Evolutionary conservation across 176 grass and related monocot species (phyloP).

Genomic region (Miscanthus lutarioriparius): DNA sequence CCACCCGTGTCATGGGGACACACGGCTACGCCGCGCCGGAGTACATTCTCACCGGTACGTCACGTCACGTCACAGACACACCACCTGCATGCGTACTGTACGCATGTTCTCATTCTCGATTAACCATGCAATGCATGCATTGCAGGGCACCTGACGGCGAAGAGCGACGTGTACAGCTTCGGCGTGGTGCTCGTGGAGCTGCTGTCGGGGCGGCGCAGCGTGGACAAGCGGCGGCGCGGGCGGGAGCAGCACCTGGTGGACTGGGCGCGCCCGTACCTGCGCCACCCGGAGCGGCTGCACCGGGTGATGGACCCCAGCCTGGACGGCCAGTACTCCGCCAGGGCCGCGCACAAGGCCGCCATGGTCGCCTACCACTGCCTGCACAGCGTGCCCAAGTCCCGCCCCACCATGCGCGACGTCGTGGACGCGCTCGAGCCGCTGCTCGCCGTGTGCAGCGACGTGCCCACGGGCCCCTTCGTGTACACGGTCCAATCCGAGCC

Average conservation of each 20-base stretch:
- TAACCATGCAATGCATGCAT: not conserved
- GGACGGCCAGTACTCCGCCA: slow-evolving; percentile 50
- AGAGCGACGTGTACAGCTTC: slow-evolving; percentile 93
- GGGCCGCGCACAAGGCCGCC: slow-evolving; percentile 46
- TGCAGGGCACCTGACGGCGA: slow-evolving; percentile 84
- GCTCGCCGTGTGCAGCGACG: slow-evolving; percentile 23
- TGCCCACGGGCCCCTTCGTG: slow-evolving; percentile 38
- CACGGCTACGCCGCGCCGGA: slow-evolving; percentile 93
- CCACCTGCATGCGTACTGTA: not conserved
- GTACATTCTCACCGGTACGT: slow-evolving; percentile 75
- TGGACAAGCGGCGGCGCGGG: slow-evolving; percentile 60
- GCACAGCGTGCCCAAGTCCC: slow-evolving; percentile 49
- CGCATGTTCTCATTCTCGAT: not conserved
- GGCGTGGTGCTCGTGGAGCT: slow-evolving; percentile 89
- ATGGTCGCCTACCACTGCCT: slow-evolving; percentile 49
- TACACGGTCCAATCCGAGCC: slow-evolving; percentile 32
- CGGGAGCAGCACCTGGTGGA: slow-evolving; percentile 58
- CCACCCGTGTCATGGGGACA: slow-evolving; percentile 82
- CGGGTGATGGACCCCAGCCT: slow-evolving; percentile 63
- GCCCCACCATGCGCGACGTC: slow-evolving; percentile 60
- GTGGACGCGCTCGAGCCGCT: slow-evolving; percentile 62
- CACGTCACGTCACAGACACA: not conserved
- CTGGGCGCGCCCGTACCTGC: slow-evolving; percentile 57
- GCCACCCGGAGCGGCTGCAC: slow-evolving; percentile 46
- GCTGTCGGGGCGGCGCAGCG: slow-evolving; percentile 61